Conservation (phyloP, 2,329 filamentous ascomycete genomes). For the Sporothrix inflata region DNA sequence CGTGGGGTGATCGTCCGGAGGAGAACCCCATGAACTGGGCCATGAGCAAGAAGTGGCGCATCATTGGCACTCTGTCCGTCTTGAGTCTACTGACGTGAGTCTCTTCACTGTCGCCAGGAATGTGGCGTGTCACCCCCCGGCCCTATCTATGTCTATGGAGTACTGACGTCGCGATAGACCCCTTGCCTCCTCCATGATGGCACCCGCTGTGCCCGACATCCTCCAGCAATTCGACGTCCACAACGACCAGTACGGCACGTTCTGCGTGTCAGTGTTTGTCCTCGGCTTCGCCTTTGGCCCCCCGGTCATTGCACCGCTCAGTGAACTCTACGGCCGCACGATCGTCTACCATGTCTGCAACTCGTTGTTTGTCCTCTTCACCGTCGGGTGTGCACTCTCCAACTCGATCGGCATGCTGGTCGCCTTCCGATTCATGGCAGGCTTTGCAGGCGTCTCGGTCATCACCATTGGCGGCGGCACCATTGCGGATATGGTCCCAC, state of each 20-base stretch:
- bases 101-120: not conserved
- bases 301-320: constrained; percentile 22
- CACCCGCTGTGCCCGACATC: not conserved
- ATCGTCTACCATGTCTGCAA: constrained; percentile 79
- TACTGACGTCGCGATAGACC: not conserved
- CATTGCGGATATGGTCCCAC: constrained; percentile 65
- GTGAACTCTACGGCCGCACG: constrained; percentile 25
- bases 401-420: constrained; percentile 68
- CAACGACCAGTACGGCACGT: constrained; percentile 49
- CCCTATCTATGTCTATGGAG: no score
- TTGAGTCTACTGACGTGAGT: constrained; percentile 6
- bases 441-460: constrained; percentile 69
- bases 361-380: constrained; percentile 62
- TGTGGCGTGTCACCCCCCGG: no score
- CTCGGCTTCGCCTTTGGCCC: constrained; percentile 39
- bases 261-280: constrained; percentile 64
- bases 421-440: constrained; percentile 68
- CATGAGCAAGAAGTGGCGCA: not conserved
- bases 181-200: constrained; percentile 14
- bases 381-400: constrained; percentile 63
- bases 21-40: constrained; percentile 10
- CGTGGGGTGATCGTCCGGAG: not conserved
- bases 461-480: constrained; percentile 70
- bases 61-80: constrained; percentile 7
- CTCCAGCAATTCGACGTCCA: constrained; percentile 46